Evolutionary conservation across 148 eudicot species (phyloP).

Genomic region (Cornus florida): DNA sequence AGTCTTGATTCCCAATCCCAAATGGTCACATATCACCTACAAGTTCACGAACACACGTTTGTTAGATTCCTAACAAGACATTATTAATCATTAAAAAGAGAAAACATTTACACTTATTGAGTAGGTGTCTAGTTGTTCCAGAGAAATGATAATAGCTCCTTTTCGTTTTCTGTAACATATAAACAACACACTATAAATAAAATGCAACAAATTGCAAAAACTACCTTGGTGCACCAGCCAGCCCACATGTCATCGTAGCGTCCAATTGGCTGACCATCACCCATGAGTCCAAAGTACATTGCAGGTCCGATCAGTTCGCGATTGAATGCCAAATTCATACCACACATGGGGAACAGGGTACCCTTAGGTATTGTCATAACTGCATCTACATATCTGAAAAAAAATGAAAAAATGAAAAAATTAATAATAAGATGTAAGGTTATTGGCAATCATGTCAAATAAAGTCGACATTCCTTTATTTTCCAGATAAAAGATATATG

Average conservation of each 20-base stretch:
- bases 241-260: conserved; percentile 33
- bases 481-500: not conserved
- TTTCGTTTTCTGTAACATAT: not conserved
- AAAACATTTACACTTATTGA: not conserved
- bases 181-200: too few species aligned
- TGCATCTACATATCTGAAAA: conserved; percentile 24
- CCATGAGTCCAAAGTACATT: conserved; percentile 33
- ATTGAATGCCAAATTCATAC: conserved; percentile 28
- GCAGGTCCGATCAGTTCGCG: conserved; percentile 31
- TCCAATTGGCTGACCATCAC: conserved; percentile 31
- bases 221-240: conserved; percentile 30
- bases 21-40: conserved; percentile 23
- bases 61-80: not conserved
- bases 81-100: not conserved
- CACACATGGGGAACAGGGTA: conserved; percentile 30
- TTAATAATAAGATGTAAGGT: not conserved
- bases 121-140: not conserved
- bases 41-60: not conserved
- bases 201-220: not conserved
- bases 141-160: not conserved
- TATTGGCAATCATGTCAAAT: not conserved
- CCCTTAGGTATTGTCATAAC: conserved; percentile 27
- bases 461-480: not conserved
- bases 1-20: conserved; percentile 25
- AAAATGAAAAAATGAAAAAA: not conserved